Conservation (phyloP, 768 basidiomycete genomes). For the Naganishia friedmannii region DNA sequence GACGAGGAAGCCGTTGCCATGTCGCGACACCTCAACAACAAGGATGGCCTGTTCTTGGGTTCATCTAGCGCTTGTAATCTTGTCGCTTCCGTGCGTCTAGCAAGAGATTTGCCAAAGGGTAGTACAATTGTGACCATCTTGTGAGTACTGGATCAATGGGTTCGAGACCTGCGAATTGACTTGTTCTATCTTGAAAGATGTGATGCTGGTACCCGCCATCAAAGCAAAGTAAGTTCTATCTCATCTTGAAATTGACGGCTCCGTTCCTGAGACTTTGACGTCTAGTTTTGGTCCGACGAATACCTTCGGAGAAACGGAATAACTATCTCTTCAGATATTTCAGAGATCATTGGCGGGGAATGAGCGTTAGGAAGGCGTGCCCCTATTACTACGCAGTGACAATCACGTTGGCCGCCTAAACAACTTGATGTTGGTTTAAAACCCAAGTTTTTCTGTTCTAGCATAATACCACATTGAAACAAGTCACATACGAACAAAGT, state of each 20-base stretch:
- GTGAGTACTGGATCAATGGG: slow-evolving; percentile 53
- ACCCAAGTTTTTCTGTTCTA: no score
- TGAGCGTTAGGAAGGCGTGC: not conserved
- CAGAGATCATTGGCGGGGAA: not conserved
- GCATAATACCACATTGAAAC: no score
- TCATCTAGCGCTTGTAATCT: slow-evolving; percentile 96
- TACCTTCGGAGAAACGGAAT: slow-evolving; percentile 42
- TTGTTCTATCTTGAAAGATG: slow-evolving; percentile 57
- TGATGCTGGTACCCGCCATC: slow-evolving; percentile 86
- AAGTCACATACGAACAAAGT: no score
- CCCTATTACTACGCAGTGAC: not conserved
- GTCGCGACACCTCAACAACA: slow-evolving; percentile 84
- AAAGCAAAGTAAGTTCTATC: slow-evolving; percentile 72
- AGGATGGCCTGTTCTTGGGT: slow-evolving; percentile 91
- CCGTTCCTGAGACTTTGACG: not conserved
- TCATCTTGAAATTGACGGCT: not conserved
- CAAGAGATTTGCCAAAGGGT: slow-evolving; percentile 65
- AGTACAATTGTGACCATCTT: slow-evolving; percentile 79
- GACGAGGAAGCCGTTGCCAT: slow-evolving; percentile 93
- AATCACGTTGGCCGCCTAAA: not conserved
- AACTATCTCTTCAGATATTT: slow-evolving; percentile 35
- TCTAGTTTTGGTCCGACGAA: slow-evolving; percentile 49
- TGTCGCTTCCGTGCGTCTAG: slow-evolving; percentile 81
- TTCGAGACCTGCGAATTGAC: not conserved
- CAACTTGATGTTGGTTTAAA: no score